Percentiles rank a stretch among this genome's conserved stretches.
These are phyloP conservation scores for Teratosphaeriaceae sp. DNA, from an alignment of 2,329 filamentous ascomycete genomes.

Conservation along the genomic window DNA sequence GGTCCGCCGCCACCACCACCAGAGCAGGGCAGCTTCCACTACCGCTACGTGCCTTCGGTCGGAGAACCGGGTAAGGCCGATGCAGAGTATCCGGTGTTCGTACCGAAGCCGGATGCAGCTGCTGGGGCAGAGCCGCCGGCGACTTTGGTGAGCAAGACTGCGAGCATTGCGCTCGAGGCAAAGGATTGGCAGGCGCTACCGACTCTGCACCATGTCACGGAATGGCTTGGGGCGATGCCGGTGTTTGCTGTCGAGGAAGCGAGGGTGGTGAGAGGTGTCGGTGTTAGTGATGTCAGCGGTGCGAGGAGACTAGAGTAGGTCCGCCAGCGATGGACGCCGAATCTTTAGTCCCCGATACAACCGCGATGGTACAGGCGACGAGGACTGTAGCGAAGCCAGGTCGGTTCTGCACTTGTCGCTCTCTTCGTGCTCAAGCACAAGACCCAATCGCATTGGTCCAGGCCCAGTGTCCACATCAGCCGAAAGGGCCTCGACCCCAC, in stretches of 20 bases:
- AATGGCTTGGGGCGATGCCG: constrained; percentile 48
- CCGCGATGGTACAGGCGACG: too few relatives aligned
- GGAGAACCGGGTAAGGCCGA: constrained; percentile 47
- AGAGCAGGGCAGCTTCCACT: constrained; percentile 47
- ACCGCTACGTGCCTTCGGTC: constrained; percentile 53
- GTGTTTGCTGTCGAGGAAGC: constrained; percentile 50
- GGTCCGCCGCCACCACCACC: constrained; percentile 12
- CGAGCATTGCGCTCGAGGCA: constrained; percentile 43
- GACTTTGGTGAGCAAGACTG: constrained; percentile 35
- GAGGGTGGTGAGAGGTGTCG: constrained; percentile 49
- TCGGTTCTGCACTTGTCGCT: too few relatives aligned
- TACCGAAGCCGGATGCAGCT: constrained; percentile 31
- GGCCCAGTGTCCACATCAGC: constrained; percentile 2
- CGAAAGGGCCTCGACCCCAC: neutral
- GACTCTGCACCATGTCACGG: constrained; percentile 54
- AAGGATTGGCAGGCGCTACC: constrained; percentile 51
- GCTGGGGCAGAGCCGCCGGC: constrained; percentile 27
- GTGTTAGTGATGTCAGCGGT: constrained; percentile 43
- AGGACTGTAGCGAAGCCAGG: too few relatives aligned
- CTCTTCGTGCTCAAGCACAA: too few relatives aligned
- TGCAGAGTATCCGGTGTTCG: constrained; percentile 46
- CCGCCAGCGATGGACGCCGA: too few relatives aligned
- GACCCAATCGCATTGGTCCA: too few relatives aligned
- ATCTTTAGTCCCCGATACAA: too few relatives aligned
- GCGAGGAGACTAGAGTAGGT: constrained; percentile 25